Base-by-base conservation (phyloP, 1,139 yeast species). In the Meyerozyma carpophila region DNA sequence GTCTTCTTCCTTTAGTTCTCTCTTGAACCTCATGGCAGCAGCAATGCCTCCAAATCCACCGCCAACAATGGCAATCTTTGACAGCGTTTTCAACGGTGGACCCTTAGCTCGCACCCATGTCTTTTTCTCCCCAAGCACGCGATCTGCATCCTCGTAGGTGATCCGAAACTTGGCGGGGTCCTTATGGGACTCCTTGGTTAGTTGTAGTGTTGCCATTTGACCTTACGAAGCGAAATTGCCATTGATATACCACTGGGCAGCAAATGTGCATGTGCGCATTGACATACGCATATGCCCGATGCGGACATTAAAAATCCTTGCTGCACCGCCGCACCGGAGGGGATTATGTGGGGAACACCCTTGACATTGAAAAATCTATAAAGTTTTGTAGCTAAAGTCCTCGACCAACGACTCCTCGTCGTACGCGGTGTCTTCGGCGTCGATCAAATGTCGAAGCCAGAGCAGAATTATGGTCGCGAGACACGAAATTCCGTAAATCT, bases 401-500 rank as follows among this genome's bases (percentile, higher is more conserved):
- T 66, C 72, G 14, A 66, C 49, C 37, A 63, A 47, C 56, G 49
- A 53, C 43, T 68, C 74, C 48, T 68, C 73, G 44, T 67, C 73
- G 40, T 59, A 66, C 3, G 44, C 37, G 6, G 21, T 36, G 27
- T 47, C 47, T 31, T 55, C 60, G 32, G 52, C 57, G 21, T 58
- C 61, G 14, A 57, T 45, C 32, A 52, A 49, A 21, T 52, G 50
- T 46, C 59, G 58, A 39, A 62, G 44, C 29, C 50, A 53, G 46
- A 82, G 66, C 41, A 79, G 78, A 2, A 77, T 50, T 2, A 77
- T 60, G 0, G 91, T 80, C 2, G 70, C 53, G 1, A 79, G 55
- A 47, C 85, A 77, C 4, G 85, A 71, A 5, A 77, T 45, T 10
- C 82, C 79, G 64, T 82, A 88, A 27, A 87, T 77, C 50, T 81